phyloP scores from a whole-genome alignment of 2,329 filamentous ascomycete species.

The Xylariaceae sp. region DNA sequence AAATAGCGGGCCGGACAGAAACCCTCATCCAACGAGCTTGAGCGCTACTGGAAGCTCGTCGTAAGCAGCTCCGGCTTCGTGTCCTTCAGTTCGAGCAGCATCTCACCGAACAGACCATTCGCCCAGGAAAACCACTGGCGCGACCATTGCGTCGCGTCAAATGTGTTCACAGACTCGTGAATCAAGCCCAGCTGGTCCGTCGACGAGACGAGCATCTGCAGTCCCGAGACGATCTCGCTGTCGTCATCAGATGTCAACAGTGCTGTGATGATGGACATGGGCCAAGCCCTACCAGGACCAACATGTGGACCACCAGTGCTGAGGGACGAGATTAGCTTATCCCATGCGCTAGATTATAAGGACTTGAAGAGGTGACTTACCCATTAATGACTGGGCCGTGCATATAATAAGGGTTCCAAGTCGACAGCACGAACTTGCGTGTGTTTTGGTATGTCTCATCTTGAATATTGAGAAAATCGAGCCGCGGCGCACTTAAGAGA shows the following conservation, averaged over 20 bases:
- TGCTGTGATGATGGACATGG: constrained; percentile 82
- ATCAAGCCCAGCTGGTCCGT: constrained; percentile 46
- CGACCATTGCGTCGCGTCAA: constrained; percentile 45
- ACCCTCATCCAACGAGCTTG: background rate
- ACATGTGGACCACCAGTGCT: constrained; percentile 58
- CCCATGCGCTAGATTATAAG: background rate
- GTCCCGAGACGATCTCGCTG: constrained; percentile 43
- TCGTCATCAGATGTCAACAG: constrained; percentile 66
- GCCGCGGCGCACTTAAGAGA: constrained; percentile 60
- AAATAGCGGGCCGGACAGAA: background rate
- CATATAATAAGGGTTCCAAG: constrained; percentile 76
- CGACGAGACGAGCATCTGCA: constrained; percentile 41
- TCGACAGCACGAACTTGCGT: constrained; percentile 72
- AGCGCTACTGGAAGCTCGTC: constrained; percentile 53
- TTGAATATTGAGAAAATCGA: constrained; percentile 52
- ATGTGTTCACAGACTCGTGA: constrained; percentile 50
- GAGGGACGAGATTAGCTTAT: constrained; percentile 13
- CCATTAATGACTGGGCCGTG: constrained; percentile 57
- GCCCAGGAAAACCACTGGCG: constrained; percentile 49
- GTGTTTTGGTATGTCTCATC: constrained; percentile 75
- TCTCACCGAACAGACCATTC: constrained; percentile 44
- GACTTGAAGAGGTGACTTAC: constrained; percentile 36
- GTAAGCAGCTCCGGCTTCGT: constrained; percentile 71
- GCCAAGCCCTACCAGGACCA: constrained; percentile 77
- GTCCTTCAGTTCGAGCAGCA: constrained; percentile 59